phyloP scores from a whole-genome alignment of 768 basidiomycete genomes.

The Polyporus arcularius region DNA sequence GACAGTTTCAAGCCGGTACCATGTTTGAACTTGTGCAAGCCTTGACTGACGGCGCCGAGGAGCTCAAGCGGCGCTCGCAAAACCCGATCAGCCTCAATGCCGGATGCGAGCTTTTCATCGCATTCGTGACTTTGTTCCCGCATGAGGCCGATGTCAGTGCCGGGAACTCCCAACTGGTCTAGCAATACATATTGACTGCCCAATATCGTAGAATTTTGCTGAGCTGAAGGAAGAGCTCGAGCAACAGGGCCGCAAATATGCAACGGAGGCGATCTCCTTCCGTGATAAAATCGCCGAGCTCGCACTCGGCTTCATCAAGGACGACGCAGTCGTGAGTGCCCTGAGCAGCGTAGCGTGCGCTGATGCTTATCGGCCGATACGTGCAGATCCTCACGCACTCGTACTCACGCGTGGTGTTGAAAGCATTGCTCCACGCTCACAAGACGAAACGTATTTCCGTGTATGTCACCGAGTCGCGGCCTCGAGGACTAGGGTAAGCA shows the following conservation, averaged over 20 bases:
- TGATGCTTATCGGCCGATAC: constrained; percentile 17
- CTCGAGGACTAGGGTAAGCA: constrained; percentile 82
- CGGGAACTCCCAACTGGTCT: neutral
- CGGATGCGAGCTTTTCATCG: constrained; percentile 90
- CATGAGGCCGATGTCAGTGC: constrained; percentile 75
- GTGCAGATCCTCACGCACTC: constrained; percentile 93
- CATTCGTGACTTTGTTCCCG: constrained; percentile 83
- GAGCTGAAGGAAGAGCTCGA: constrained; percentile 84
- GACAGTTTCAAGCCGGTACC: constrained; percentile 63
- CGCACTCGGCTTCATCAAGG: constrained; percentile 90
- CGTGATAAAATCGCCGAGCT: constrained; percentile 87
- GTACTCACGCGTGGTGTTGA: constrained; percentile 94
- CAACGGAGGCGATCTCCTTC: constrained; percentile 77
- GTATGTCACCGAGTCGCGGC: constrained; percentile 95
- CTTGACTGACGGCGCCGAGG: constrained; percentile 72
- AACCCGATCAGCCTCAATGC: constrained; percentile 85
- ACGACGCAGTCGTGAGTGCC: constrained; percentile 77
- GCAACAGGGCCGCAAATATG: constrained; percentile 77
- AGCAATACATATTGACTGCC: constrained; percentile 6
- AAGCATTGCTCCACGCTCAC: constrained; percentile 88
- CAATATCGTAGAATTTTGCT: constrained; percentile 64
- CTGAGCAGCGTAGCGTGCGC: constrained; percentile 17
- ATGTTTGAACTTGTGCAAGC: constrained; percentile 92
- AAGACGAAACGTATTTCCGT: constrained; percentile 93
- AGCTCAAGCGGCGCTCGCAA: constrained; percentile 59